Percentiles rank a stretch among this genome's conserved stretches.
Evolutionary conservation across 768 basidiomycete species (phyloP).

Genomic region (Rhizopogon rudus): DNA sequence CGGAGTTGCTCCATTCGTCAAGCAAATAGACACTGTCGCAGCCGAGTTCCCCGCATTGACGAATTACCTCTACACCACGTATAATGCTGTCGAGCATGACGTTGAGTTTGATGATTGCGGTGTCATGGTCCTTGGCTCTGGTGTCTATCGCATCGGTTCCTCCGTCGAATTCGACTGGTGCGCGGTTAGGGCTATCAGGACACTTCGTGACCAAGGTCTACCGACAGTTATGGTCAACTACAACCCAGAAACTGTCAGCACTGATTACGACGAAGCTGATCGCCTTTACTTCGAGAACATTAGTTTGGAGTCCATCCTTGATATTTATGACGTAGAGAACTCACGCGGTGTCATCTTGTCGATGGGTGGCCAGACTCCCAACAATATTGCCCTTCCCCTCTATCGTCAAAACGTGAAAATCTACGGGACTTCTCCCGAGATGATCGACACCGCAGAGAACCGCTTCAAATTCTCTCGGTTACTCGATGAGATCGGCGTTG

Average conservation of each 20-base stretch:
- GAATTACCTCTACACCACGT: conserved; percentile 98
- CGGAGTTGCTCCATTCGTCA: conserved; percentile 85
- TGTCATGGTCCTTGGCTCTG: conserved; percentile 96
- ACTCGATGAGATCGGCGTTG: conserved; percentile 96
- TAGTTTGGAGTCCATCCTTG: conserved; percentile 90
- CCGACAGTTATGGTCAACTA: conserved; percentile 99
- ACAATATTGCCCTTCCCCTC: conserved; percentile 96
- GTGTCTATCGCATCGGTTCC: conserved; percentile 97
- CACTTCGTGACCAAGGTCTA: conserved; percentile 88
- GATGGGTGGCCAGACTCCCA: conserved; percentile 98
- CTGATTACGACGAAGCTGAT: conserved; percentile 98
- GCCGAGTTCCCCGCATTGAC: conserved; percentile 99
- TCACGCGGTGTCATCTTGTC: conserved; percentile 91
- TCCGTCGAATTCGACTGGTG: conserved; percentile 99
- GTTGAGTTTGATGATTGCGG: conserved; percentile 85
- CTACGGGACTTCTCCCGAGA: conserved; percentile 97
- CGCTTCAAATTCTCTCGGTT: conserved; percentile 99
- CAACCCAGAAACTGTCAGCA: conserved; percentile 98
- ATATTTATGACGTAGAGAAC: conserved; percentile 91
- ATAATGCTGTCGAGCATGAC: conserved; percentile 95
- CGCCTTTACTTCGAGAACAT: conserved; percentile 99
- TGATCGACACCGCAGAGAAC: conserved; percentile 99
- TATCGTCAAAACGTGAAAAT: conserved; percentile 97
- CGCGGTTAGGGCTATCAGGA: conserved; percentile 94
- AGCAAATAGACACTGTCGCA: conserved; percentile 98